A percentile compares a stretch with the other conserved stretches of the same genome.
These are phyloP conservation scores for Coemansia sp. DNA, from an alignment of 192 early-diverging fungal species.

Conservation along the genomic window DNA sequence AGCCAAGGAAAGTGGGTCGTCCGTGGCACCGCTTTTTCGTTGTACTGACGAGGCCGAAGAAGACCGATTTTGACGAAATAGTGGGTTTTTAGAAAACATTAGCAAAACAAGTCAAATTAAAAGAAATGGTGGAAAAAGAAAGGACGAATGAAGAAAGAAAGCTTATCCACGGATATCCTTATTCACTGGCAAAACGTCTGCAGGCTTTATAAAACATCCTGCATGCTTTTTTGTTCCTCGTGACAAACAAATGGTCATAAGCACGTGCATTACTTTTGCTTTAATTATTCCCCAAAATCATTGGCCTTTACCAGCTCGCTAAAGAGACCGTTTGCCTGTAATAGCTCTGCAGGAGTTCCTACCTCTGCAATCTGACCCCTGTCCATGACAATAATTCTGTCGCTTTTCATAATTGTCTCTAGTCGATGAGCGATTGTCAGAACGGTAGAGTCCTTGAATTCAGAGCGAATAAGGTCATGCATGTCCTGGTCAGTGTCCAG, in stretches of 20 bases:
- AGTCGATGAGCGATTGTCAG: conserved; percentile 73
- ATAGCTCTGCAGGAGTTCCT: not conserved
- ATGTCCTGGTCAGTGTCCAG: conserved; percentile 21
- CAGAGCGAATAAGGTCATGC: conserved; percentile 42
- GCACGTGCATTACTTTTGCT: no score
- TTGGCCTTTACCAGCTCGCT: not conserved
- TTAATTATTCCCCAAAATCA: not conserved
- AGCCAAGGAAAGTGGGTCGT: conserved; percentile 27
- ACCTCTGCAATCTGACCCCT: not conserved
- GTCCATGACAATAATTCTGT: conserved; percentile 68
- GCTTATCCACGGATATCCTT: not conserved
- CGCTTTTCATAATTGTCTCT: conserved; percentile 67
- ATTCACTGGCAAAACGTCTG: no score
- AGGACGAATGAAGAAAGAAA: not conserved
- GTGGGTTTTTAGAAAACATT: conserved; percentile 32
- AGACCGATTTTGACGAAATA: conserved; percentile 4
- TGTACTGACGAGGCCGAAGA: not conserved
- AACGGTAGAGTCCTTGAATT: conserved; percentile 56
- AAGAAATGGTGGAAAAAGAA: not conserved
- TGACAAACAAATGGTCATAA: no score
- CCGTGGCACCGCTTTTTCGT: conserved; percentile 6
- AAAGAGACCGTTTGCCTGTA: not conserved
- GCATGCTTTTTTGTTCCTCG: no score
- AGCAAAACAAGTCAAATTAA: not conserved
- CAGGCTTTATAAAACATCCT: no score